A percentile compares a stretch with the other conserved stretches of the same genome.
These are phyloP conservation scores for Fraxinus nigra DNA, from an alignment of 305 asterid species.

Conservation along the genomic window DNA sequence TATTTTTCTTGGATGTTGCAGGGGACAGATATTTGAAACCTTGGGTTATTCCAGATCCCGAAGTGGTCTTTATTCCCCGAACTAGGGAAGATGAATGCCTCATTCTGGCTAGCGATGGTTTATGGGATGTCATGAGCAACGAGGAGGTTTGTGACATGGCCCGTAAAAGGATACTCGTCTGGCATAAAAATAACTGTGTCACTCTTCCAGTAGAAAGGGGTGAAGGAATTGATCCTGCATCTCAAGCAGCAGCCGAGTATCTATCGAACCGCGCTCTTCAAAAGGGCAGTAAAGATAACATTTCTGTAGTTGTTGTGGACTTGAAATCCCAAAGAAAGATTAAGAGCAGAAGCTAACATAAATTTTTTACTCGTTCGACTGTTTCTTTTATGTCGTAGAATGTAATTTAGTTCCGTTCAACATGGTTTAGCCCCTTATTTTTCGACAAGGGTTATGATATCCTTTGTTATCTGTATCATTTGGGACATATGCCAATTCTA, in stretches of 20 bases:
- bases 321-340: conserved; percentile 72
- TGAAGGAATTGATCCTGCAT: conserved; percentile 82
- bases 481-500: neutral
- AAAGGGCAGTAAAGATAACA: conserved; percentile 92
- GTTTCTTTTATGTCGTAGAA: conserved; percentile 17
- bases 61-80: conserved; percentile 73
- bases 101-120: conserved; percentile 87
- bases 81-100: conserved; percentile 78
- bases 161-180: conserved; percentile 65
- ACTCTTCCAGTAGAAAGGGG: conserved; percentile 56
- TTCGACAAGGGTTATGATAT: conserved; percentile 34
- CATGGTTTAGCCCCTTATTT: conserved; percentile 32
- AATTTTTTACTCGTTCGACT: conserved; percentile 1
- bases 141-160: conserved; percentile 89
- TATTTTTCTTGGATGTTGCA: conserved; percentile 29
- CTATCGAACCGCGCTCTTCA: conserved; percentile 76
- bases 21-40: conserved; percentile 95
- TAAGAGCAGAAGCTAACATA: conserved; percentile 45
- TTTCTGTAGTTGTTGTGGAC: conserved; percentile 72
- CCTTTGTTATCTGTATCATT: neutral
- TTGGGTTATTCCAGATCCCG: conserved; percentile 89
- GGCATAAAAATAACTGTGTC: conserved; percentile 71
- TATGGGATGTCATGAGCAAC: conserved; percentile 94
- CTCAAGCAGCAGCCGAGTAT: conserved; percentile 89
- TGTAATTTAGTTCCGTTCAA: conserved; percentile 22